Conservation (phyloP, 139 green algal genomes). For the Microglena sp. region DNA sequence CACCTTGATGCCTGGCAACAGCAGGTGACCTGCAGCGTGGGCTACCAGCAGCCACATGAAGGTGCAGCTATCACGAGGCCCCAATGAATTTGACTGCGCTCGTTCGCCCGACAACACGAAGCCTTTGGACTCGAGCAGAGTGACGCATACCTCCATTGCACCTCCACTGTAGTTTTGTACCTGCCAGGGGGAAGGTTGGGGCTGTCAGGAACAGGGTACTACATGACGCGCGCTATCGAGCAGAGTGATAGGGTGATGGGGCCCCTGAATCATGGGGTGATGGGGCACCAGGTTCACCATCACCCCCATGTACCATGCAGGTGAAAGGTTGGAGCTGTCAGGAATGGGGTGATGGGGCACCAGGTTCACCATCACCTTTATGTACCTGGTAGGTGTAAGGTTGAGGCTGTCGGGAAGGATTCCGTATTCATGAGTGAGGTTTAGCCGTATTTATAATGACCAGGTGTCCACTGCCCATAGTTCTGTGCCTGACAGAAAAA, state of each 20-base stretch:
- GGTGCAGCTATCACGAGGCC: slow-evolving; percentile 1
- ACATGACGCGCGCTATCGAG: no score
- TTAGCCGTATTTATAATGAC: not conserved
- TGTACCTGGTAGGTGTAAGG: no score
- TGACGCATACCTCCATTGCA: slow-evolving; percentile 24
- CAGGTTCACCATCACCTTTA: no score
- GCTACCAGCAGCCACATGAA: slow-evolving; percentile 35
- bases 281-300: slow-evolving; percentile 15
- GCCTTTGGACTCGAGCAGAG: slow-evolving; percentile 26
- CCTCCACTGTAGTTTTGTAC: slow-evolving; percentile 20
- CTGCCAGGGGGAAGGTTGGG: slow-evolving; percentile 13
- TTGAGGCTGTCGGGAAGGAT: not conserved
- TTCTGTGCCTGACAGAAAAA: no score
- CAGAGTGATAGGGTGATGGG: slow-evolving; percentile 24
- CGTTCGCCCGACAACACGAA: slow-evolving; percentile 27
- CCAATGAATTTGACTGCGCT: slow-evolving; percentile 1
- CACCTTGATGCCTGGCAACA: slow-evolving; percentile 26
- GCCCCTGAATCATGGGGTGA: no score
- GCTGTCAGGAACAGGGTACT: not conserved
- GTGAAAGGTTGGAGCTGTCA: not conserved
- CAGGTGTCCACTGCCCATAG: no score
- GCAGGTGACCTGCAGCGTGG: slow-evolving; percentile 22
- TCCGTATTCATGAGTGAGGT: not conserved
- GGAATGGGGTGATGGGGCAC: no score
- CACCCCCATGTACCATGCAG: slow-evolving; percentile 26